These are phyloP conservation scores for Eucalyptus sideroxylon DNA, from an alignment of 345 rosid species.

Conservation along the genomic window DNA sequence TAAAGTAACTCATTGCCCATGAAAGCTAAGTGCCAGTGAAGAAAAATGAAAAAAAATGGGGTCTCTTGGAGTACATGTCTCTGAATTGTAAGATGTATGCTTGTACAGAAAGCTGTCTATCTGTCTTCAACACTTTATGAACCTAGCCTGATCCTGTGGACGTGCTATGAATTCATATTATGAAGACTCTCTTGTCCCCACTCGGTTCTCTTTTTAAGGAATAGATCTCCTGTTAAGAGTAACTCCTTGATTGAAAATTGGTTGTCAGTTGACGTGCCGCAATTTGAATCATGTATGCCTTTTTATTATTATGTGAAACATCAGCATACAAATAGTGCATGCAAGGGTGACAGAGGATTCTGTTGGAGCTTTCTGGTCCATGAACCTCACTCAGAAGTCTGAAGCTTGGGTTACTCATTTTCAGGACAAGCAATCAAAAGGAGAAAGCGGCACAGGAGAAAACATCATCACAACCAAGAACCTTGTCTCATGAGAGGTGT, in stretches of 20 bases:
- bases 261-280: background rate
- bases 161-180: background rate
- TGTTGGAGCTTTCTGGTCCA: background rate
- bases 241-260: background rate
- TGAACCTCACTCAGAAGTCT: background rate
- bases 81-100: background rate
- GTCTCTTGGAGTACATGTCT: background rate
- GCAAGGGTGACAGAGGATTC: background rate
- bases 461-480: conserved; percentile 79
- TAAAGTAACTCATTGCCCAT: background rate
- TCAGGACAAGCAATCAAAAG: conserved; percentile 78
- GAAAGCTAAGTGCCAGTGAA: background rate
- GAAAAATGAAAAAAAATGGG: background rate
- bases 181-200: background rate
- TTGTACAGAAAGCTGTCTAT: background rate
- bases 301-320: background rate
- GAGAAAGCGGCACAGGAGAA: conserved; percentile 86
- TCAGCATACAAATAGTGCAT: background rate
- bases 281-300: background rate
- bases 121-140: background rate
- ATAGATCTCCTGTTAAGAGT: background rate
- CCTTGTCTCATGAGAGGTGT: conserved; percentile 97
- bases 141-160: background rate
- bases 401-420: background rate
- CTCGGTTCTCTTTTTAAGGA: background rate